phyloP scores from a whole-genome alignment of 2,329 filamentous ascomycete species.

The Alternaria sp. region DNA sequence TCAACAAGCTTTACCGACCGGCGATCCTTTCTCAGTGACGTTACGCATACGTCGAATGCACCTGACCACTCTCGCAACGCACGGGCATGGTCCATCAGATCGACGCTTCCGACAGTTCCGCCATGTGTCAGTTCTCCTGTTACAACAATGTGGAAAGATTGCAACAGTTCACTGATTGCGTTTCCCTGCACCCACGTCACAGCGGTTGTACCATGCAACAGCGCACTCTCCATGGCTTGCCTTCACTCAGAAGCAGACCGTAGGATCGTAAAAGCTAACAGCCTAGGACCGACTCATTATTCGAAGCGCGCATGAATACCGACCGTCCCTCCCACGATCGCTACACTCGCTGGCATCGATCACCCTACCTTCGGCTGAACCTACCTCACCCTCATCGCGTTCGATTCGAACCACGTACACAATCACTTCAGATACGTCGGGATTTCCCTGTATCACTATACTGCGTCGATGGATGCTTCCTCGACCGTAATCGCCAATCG shows the following conservation, averaged over 20 bases:
- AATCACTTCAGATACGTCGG: neutral
- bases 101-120: neutral
- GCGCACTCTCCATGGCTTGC: too few species aligned
- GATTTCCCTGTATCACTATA: too few species aligned
- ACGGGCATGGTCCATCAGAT: neutral
- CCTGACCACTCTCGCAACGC: neutral
- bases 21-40: neutral
- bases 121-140: neutral
- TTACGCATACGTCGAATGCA: neutral
- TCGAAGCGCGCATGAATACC: neutral
- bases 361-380: neutral
- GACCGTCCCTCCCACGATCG: neutral
- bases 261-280: too few species aligned
- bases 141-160: neutral
- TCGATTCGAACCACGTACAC: neutral
- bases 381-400: neutral
- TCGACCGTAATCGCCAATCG: neutral
- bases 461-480: neutral
- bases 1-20: neutral
- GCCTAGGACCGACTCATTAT: neutral
- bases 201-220: neutral
- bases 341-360: neutral
- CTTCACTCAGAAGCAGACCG: too few species aligned
- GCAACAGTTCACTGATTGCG: neutral
- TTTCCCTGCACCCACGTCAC: neutral